Evolutionary conservation across 257 asterid species (phyloP), one percentile per base, ranked within the genome.

Genomic region (Fraxinus pennsylvanica): DNA sequence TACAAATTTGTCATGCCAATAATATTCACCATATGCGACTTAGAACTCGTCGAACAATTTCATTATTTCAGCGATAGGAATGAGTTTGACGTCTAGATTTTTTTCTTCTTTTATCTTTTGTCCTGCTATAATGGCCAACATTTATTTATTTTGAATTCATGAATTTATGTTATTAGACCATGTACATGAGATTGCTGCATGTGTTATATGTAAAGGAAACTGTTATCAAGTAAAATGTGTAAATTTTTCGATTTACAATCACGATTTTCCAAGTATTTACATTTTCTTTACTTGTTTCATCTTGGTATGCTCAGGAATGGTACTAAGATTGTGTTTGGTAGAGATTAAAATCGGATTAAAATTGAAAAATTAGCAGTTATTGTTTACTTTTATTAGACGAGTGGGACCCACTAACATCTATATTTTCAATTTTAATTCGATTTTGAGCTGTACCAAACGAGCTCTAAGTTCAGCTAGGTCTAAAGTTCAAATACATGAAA

Each of bases 21-120:
- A 50, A 4, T 67, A 39, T 74, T 79, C 66, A 41, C 25, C 81
- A 74, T 68, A 70, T 73, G 69, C 71, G 71, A 73, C 39, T 32
- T 72, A 29, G 15, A 39, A 25, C n/a, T 63, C 7, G 7, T 63
- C 17, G 19, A 63, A 63, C 69, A 63, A 25, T 25, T 14, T 47
- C 57, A 47, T 14, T 14, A 47, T 6, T 54, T 54, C 3, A 19
- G 27, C n/a, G 8, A 17, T 17, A 54, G 22, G 25, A 54, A n/a
- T 54, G 27, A 50, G 9, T 50, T 50, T 54, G 65, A 63, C 4
- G 35, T 7, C 17, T 15, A 43, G 15, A 33, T 25, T 74, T 72
- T 61, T 61, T 78, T 47, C 41, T 63, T 41, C 32, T 57, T 17
- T 59, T n/a, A 36, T 59, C 38, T 47, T 47, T 50, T 61, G 63